Percentiles rank a stretch among this genome's conserved stretches.
Conservation (phyloP, 2,329 filamentous ascomycete genomes). For the Talaromyces sp. region DNA sequence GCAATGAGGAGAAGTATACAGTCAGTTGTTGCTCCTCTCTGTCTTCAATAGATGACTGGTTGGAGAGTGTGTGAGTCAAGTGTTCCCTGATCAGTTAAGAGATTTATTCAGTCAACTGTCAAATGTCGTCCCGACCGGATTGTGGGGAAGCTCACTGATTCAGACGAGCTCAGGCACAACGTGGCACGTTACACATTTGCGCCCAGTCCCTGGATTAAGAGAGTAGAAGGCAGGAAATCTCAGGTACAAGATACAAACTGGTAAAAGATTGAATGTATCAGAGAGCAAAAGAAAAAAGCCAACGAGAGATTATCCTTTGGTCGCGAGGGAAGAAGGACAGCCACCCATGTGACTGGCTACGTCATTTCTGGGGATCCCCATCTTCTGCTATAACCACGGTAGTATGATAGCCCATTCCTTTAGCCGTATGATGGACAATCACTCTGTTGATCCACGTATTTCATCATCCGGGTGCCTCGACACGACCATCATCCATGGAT, state of each 20-base stretch:
- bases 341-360: constrained; percentile 4
- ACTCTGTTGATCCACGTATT: not conserved
- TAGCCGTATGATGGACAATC: not conserved
- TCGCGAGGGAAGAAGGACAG: not conserved
- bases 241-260: not conserved
- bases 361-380: constrained; percentile 5
- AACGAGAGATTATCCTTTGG: not conserved
- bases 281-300: not conserved
- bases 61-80: not conserved
- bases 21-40: not conserved
- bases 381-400: not conserved
- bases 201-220: not conserved
- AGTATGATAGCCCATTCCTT: not conserved
- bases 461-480: not conserved
- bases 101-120: not conserved
- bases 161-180: not conserved
- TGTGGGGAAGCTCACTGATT: constrained; percentile 5
- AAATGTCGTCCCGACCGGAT: not conserved
- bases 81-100: not conserved
- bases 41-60: not conserved
- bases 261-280: no score
- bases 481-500: not conserved
- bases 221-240: not conserved
- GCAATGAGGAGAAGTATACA: not conserved
- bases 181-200: constrained; percentile 1